Conservation (phyloP, 2,329 filamentous ascomycete species). For the Sclerotinia trifoliorum region DNA sequence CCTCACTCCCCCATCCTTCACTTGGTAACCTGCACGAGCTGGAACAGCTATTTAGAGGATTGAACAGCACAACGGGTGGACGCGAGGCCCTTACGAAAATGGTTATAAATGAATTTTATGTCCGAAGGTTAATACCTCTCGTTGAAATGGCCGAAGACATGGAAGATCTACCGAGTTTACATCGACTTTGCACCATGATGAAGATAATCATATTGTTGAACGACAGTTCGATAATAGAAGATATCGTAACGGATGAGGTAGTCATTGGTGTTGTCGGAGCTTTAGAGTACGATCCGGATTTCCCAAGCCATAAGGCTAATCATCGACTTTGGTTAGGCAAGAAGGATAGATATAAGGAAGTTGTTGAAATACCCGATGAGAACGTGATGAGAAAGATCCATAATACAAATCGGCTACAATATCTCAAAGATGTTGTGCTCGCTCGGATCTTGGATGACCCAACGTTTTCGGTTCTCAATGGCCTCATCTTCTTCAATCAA, state of each 20-base stretch:
- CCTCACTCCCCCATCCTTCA: slow-evolving; percentile 75
- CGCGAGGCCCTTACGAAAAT: slow-evolving; percentile 86
- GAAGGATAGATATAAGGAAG: slow-evolving; percentile 90
- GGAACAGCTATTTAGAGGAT: slow-evolving; percentile 76
- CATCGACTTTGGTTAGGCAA: slow-evolving; percentile 91
- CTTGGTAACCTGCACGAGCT: slow-evolving; percentile 83
- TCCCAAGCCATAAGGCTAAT: slow-evolving; percentile 95
- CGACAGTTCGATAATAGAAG: slow-evolving; percentile 91
- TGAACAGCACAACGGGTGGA: slow-evolving; percentile 70
- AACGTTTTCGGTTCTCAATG: slow-evolving; percentile 96
- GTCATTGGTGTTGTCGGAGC: slow-evolving; percentile 92
- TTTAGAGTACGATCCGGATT: slow-evolving; percentile 96
- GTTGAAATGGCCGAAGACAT: slow-evolving; percentile 89
- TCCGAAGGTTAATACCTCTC: slow-evolving; percentile 79
- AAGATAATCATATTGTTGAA: slow-evolving; percentile 94
- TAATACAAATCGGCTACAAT: slow-evolving; percentile 92
- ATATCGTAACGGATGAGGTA: slow-evolving; percentile 84
- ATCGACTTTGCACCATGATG: slow-evolving; percentile 95
- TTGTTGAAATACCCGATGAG: slow-evolving; percentile 85
- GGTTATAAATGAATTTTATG: slow-evolving; percentile 81
- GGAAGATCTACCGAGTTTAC: slow-evolving; percentile 81
- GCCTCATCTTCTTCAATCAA: slow-evolving; percentile 98
- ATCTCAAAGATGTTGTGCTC: slow-evolving; percentile 96
- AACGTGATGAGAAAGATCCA: slow-evolving; percentile 87
- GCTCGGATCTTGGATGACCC: slow-evolving; percentile 95